phyloP scores from a whole-genome alignment of 2,329 filamentous ascomycete species.

The Gnomoniopsis sp. region DNA sequence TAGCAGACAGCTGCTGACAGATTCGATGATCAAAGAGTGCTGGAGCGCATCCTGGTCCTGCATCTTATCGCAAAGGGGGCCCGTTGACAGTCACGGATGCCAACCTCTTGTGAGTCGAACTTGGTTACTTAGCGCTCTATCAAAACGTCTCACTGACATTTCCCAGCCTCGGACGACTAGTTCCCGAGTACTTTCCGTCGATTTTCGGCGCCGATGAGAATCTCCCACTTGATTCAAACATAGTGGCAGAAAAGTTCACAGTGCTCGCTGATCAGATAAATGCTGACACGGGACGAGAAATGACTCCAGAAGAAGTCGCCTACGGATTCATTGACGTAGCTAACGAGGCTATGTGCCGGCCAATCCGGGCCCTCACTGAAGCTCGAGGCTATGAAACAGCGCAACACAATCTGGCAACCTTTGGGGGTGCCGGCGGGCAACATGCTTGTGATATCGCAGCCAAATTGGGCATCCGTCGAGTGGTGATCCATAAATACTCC shows the following conservation, averaged over 20 bases:
- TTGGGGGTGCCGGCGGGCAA: slow-evolving; percentile 11
- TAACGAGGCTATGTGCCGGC: slow-evolving; percentile 11
- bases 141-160: background rate
- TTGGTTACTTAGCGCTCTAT: background rate
- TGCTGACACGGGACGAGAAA: slow-evolving; percentile 61
- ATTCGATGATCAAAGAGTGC: slow-evolving; percentile 36
- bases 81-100: slow-evolving; percentile 83
- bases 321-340: slow-evolving; percentile 8
- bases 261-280: slow-evolving; percentile 74
- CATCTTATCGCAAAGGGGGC: slow-evolving; percentile 80
- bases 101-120: slow-evolving; percentile 56
- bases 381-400: slow-evolving; percentile 34
- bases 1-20: background rate
- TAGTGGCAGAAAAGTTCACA: slow-evolving; percentile 49
- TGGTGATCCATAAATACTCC: slow-evolving; percentile 11
- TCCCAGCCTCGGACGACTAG: slow-evolving; percentile 60
- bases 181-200: slow-evolving; percentile 84
- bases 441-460: slow-evolving; percentile 9
- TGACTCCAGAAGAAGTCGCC: slow-evolving; percentile 41
- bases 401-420: slow-evolving; percentile 63
- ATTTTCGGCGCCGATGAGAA: slow-evolving; percentile 87
- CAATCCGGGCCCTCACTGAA: slow-evolving; percentile 10
- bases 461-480: background rate
- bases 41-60: slow-evolving; percentile 77
- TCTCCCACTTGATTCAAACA: slow-evolving; percentile 54